A percentile compares a stretch with the other conserved stretches of the same genome.
phyloP scores from a whole-genome alignment of 305 asterid genomes.

The Rubia occidens region DNA sequence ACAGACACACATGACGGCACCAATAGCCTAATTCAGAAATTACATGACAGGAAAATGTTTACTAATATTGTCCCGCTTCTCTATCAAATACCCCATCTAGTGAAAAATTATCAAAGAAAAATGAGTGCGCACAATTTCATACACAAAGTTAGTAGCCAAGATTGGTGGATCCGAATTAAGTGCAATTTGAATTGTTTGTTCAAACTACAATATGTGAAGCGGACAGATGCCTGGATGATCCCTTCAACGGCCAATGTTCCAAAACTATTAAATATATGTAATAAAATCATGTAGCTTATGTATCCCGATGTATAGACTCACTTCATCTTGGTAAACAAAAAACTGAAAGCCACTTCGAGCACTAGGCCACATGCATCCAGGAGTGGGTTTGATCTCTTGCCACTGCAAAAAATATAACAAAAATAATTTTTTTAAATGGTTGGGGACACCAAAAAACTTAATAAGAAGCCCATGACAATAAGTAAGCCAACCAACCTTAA shows the following conservation, averaged over 20 bases:
- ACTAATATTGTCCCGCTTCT: background rate
- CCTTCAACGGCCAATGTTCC: background rate
- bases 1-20: background rate
- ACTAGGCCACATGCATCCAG: slow-evolving; percentile 93
- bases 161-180: background rate
- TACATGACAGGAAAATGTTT: too few relatives aligned
- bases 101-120: too few relatives aligned
- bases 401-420: slow-evolving; percentile 38
- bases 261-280: background rate
- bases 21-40: background rate
- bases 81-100: too few relatives aligned
- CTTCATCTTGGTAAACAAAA: slow-evolving; percentile 81
- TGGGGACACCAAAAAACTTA: background rate
- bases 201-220: background rate
- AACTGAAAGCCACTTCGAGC: slow-evolving; percentile 97
- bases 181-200: slow-evolving; percentile 4
- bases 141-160: background rate
- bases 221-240: background rate
- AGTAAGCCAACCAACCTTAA: slow-evolving; percentile 39
- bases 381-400: slow-evolving; percentile 91
- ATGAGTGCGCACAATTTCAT: background rate
- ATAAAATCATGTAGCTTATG: background rate
- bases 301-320: slow-evolving; percentile 19
- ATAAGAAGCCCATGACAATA: background rate
- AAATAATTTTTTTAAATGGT: background rate